Evolutionary conservation across 495 filamentous ascomycete species (phyloP), one percentile per base, ranked within the genome.

Genomic region (Xeromyces bisporus): DNA sequence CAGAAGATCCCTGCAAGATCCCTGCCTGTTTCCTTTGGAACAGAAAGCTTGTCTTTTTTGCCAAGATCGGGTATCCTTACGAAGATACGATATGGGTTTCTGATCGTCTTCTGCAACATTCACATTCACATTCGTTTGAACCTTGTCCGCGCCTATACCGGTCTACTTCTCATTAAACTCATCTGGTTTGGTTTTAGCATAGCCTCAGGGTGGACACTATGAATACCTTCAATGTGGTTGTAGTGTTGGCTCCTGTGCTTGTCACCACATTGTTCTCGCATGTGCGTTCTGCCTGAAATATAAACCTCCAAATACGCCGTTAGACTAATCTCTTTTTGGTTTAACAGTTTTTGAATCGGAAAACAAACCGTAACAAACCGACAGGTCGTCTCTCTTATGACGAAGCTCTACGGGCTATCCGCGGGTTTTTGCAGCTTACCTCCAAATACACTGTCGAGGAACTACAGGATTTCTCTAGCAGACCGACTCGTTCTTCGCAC

Each of bases 391-490:
- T 96, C 38, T 84, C 83, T 15, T 96, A 96, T 51, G 80, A 93
- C 43, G 78, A 93, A 54, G 85, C 84, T n/a, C 64, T 96, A n/a
- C 67, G 77, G 17, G 64, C 94, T 13, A 74, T 94, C 37, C 80
- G 80, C 29, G 72, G 74, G 21, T 96, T 96, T 53, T 71, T 96
- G 14, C 43, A 55, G 11, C 80, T 82, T 43, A 76, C 83, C 1
- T 85, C 84, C 1, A 73, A 79, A 37, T 83, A 92, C 46, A 81
- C 80, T 0, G 76, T 96, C 35, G 87, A 96, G 53, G 86, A 96
- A 18, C 50, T 94, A 11, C 87, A 96, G 43, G 71, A 70, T 13
- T 94, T 94, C 51, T 91, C 86, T 0, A 60, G 67, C 14, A 85
- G 93, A 63, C 81, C 78, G 70, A 84, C 93, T 10, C 87, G 83